A percentile compares a stretch with the other conserved stretches of the same genome.
phyloP scores from a whole-genome alignment of 352 stramenopile genomes.

The Pythium brachiatum region DNA sequence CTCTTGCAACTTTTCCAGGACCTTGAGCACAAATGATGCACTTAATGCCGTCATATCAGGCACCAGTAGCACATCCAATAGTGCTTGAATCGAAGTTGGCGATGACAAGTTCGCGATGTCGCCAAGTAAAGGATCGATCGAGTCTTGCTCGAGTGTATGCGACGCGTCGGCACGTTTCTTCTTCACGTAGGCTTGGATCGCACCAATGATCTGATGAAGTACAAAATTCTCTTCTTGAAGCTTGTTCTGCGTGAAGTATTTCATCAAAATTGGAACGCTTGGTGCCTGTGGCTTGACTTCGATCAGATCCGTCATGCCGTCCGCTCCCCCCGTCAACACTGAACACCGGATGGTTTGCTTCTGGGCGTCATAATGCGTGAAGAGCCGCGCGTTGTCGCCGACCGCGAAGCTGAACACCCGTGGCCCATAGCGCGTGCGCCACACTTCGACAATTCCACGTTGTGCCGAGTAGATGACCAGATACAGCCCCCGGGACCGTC shows the following conservation, averaged over 20 bases:
- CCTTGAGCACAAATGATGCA: slow-evolving; percentile 57
- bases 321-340: slow-evolving; percentile 36
- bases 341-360: slow-evolving; percentile 48
- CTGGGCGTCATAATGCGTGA: slow-evolving; percentile 45
- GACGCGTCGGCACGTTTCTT: slow-evolving; percentile 41
- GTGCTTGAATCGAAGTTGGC: slow-evolving; percentile 57
- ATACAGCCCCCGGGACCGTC: slow-evolving; percentile 56
- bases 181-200: slow-evolving; percentile 70
- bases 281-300: slow-evolving; percentile 52
- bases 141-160: slow-evolving; percentile 50
- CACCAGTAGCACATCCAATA: slow-evolving; percentile 70
- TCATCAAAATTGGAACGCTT: slow-evolving; percentile 65
- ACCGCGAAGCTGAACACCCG: slow-evolving; percentile 73
- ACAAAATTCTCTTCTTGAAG: slow-evolving; percentile 86
- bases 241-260: slow-evolving; percentile 86
- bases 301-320: slow-evolving; percentile 48
- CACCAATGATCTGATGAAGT: slow-evolving; percentile 74
- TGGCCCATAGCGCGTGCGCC: slow-evolving; percentile 72
- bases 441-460: slow-evolving; percentile 81
- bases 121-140: slow-evolving; percentile 49
- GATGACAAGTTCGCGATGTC: slow-evolving; percentile 67
- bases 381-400: slow-evolving; percentile 61
- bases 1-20: slow-evolving; percentile 57
- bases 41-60: slow-evolving; percentile 57
- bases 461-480: slow-evolving; percentile 85